These are phyloP conservation scores for Entomortierella beljakovae DNA, from an alignment of 192 early-diverging fungal genomes.

Conservation along the genomic window DNA sequence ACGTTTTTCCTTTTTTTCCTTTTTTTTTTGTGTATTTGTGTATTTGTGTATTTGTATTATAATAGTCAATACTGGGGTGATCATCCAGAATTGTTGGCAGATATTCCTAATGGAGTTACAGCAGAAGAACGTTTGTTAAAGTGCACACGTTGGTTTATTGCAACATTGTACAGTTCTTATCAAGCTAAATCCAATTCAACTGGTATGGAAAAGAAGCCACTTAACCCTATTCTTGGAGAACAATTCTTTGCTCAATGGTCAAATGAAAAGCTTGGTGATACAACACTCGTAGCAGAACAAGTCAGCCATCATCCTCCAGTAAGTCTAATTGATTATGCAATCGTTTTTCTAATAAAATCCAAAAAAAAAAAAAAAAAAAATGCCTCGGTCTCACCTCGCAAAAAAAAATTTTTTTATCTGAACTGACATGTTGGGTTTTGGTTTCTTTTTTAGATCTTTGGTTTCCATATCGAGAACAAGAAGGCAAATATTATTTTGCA, in stretches of 20 bases:
- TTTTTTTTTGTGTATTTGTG: background rate
- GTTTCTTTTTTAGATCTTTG: constrained; percentile 22
- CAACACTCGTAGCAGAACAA: constrained; percentile 56
- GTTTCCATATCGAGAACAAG: constrained; percentile 46
- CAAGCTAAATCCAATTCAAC: constrained; percentile 72
- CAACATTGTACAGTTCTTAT: constrained; percentile 83
- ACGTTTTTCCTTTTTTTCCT: background rate
- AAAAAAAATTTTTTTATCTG: background rate
- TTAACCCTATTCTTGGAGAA: constrained; percentile 65
- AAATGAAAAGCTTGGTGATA: constrained; percentile 33
- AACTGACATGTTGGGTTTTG: background rate
- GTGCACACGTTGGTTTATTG: constrained; percentile 85
- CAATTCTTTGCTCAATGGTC: constrained; percentile 61
- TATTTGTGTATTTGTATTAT: no score
- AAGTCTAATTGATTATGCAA: constrained; percentile 11
- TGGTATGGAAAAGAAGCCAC: constrained; percentile 85
- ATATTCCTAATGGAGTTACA: constrained; percentile 66
- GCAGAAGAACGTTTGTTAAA: constrained; percentile 75
- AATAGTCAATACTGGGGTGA: constrained; percentile 69
- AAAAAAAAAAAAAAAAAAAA: no score
- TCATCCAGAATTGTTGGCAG: constrained; percentile 69
- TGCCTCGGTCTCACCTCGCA: no score
- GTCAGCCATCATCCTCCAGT: constrained; percentile 66
- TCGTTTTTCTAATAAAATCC: no score
- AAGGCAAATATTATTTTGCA: constrained; percentile 37